Evolutionary conservation across 495 filamentous ascomycete genomes (phyloP).

Genomic region (Aspergillus affinis): DNA sequence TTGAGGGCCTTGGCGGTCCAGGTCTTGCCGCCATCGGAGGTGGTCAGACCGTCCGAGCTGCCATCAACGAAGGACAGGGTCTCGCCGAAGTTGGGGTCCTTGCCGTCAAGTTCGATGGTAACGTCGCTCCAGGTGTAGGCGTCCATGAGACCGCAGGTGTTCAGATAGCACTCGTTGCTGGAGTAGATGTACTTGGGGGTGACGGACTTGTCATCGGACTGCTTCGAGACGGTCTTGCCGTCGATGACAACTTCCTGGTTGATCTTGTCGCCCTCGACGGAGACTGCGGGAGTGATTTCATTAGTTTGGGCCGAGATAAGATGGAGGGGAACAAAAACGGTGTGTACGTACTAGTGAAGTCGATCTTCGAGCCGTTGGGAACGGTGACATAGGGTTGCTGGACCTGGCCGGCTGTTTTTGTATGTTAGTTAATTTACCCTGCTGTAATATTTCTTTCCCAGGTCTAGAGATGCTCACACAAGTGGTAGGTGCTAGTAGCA

Average conservation of each 20-base stretch:
- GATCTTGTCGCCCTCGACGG: slow-evolving; percentile 18
- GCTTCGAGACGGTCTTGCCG: slow-evolving; percentile 9
- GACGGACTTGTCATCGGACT: slow-evolving; percentile 9
- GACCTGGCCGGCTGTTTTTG: slow-evolving; percentile 21
- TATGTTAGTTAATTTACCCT: background rate
- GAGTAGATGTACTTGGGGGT: slow-evolving; percentile 21
- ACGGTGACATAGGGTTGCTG: slow-evolving; percentile 23
- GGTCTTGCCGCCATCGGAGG: slow-evolving; percentile 20
- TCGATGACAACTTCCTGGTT: slow-evolving; percentile 20
- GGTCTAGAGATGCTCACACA: slow-evolving; percentile 3
- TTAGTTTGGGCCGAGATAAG: background rate
- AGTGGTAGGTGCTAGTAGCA: slow-evolving; percentile 15
- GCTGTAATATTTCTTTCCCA: background rate
- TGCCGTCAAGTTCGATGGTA: slow-evolving; percentile 20
- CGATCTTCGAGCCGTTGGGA: slow-evolving; percentile 15
- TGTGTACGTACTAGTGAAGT: slow-evolving; percentile 20
- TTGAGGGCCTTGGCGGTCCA: slow-evolving; percentile 19
- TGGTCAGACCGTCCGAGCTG: slow-evolving; percentile 13
- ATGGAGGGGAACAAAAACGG: background rate
- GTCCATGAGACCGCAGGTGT: slow-evolving; percentile 17
- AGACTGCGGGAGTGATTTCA: slow-evolving; percentile 8
- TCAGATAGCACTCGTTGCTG: slow-evolving; percentile 26
- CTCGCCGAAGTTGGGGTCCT: slow-evolving; percentile 17
- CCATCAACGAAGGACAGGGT: slow-evolving; percentile 15
- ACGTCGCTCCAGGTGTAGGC: slow-evolving; percentile 22